phyloP scores from a whole-genome alignment of 768 basidiomycete species.

The Suillus paluster region DNA sequence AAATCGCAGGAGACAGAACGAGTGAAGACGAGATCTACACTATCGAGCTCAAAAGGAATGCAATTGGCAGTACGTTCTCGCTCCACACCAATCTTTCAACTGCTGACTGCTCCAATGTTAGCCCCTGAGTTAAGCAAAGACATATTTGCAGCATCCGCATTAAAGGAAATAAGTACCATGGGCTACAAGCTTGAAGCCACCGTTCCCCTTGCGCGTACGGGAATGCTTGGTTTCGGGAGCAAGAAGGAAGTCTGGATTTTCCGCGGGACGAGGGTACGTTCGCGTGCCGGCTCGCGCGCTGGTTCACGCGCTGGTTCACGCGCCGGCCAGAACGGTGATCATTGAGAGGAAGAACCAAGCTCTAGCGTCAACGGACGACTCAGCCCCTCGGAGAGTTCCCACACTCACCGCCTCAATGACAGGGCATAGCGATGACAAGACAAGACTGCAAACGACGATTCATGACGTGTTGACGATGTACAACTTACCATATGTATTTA shows the following conservation, averaged over 20 bases:
- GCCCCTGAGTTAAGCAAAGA: constrained; percentile 52
- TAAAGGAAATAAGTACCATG: constrained; percentile 59
- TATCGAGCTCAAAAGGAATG: constrained; percentile 55
- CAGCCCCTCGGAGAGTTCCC: background rate
- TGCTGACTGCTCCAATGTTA: constrained; percentile 19
- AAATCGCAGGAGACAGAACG: constrained; percentile 45
- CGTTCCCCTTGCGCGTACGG: constrained; percentile 55
- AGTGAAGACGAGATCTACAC: constrained; percentile 56
- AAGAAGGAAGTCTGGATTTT: constrained; percentile 71
- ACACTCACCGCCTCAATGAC: background rate
- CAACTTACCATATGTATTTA: constrained; percentile 5
- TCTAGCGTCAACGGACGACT: background rate
- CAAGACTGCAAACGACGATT: background rate
- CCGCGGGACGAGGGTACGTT: constrained; percentile 43
- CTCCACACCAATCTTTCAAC: background rate
- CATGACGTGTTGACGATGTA: background rate
- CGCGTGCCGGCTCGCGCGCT: constrained; percentile 33
- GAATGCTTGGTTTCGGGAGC: constrained; percentile 42
- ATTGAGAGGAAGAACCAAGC: background rate
- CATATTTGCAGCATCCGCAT: constrained; percentile 62
- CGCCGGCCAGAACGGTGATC: background rate
- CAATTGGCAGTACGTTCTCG: constrained; percentile 35
- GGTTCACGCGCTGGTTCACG: constrained; percentile 24
- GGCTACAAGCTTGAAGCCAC: constrained; percentile 70
- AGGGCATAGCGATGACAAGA: background rate